Conservation (phyloP, 1,284 basidiomycete genomes). For the Apiotrichum akiyoshidainum region DNA sequence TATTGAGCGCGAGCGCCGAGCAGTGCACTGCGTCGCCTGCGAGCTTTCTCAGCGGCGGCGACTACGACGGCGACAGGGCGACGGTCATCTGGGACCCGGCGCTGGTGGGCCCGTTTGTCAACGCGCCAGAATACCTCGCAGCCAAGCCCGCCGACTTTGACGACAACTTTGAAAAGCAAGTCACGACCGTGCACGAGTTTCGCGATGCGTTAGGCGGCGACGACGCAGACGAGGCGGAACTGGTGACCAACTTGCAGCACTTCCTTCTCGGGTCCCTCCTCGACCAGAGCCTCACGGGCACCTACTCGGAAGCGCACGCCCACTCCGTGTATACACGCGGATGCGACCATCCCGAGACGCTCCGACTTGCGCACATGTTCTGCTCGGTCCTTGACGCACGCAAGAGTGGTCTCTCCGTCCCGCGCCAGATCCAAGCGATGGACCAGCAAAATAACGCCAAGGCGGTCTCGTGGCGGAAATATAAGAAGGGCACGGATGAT, state of each 20-base stretch:
- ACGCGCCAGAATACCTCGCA: conserved; percentile 29
- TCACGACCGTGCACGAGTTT: conserved; percentile 32
- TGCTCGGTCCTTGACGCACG: conserved; percentile 38
- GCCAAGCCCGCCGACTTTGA: conserved; percentile 25
- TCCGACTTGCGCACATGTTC: conserved; percentile 40
- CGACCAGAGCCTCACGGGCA: conserved; percentile 18
- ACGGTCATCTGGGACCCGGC: conserved; percentile 32
- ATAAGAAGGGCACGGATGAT: conserved; percentile 28
- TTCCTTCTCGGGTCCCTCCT: conserved; percentile 31
- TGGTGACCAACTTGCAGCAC: conserved; percentile 26
- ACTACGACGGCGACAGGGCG: conserved; percentile 45
- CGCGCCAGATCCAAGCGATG: conserved; percentile 12
- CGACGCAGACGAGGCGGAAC: conserved; percentile 23
- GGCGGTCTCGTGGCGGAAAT: conserved; percentile 27
- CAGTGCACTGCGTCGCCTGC: conserved; percentile 38
- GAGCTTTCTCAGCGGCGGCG: conserved; percentile 40
- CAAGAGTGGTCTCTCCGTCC: conserved; percentile 37
- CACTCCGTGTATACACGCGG: conserved; percentile 37
- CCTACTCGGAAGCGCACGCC: conserved; percentile 36
- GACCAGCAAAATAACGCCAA: conserved; percentile 24
- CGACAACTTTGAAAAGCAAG: conserved; percentile 36
- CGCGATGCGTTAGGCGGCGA: conserved; percentile 20
- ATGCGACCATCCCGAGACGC: conserved; percentile 25
- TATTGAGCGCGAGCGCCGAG: conserved; percentile 32
- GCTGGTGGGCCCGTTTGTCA: conserved; percentile 31